Evolutionary conservation across 2,329 filamentous ascomycete species (phyloP), one percentile per base, ranked within the genome.

Genomic region (Pyricularia grisea): DNA sequence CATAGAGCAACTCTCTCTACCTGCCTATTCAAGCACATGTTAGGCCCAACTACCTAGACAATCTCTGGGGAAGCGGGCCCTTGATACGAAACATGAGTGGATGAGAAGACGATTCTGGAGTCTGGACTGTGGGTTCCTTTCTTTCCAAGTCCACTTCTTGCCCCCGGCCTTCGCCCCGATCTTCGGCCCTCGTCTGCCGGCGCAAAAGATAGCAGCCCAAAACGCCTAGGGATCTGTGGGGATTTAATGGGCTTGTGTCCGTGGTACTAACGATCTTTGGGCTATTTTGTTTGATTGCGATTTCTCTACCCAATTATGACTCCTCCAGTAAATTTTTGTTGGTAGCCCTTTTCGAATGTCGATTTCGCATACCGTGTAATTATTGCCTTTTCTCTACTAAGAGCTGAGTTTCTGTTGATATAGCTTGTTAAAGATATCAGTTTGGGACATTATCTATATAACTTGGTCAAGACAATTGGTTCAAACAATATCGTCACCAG

Each of bases 261-360:
- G 58, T 14, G 17, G 64, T 36, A 20, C 30, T 65, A 33, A 6
- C 11, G 31, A 12, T 7, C 5, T 23, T 36, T 65, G 25, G 36
- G 36, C 58, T 23, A 11, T 50, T 63, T 23, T 31, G 30, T 68
- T 12, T 36, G 33, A 36, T 36, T 66, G 36, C 17, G 73, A 72
- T 69, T 77, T 72, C 33, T 68, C 66, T 66, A 58, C 58, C 25
- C 58, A 28, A 58, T 60, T 23, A 66, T 61, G 64, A 55, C 67
- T 50, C 20, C 42, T 50, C 17, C 42, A 50, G 42, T 50, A 20
- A 50, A 36, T 6, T 36, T 36, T 36, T 36, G 33, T 36, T 36
- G 12, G 33, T 36, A 36, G 33, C 33, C 31, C 33, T 14, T 36
- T 50, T 50, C 20, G 42, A 50, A 6, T 20, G 20, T 50, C 42